These are phyloP conservation scores for Phytophthora podocarpi DNA, from an alignment of 352 stramenopile species.

Conservation along the genomic window DNA sequence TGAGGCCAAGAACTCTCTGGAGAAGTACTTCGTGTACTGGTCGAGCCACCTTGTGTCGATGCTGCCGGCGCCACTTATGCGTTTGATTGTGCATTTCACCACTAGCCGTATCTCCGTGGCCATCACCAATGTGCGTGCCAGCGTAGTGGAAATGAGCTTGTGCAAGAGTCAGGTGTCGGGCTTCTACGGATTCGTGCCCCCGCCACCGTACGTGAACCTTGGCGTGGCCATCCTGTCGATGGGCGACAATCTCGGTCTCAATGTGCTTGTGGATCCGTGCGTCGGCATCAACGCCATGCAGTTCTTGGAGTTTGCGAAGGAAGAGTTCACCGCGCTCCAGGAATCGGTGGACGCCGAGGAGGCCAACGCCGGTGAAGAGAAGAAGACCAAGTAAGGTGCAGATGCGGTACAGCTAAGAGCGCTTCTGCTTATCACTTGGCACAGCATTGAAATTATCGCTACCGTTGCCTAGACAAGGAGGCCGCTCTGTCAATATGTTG, in stretches of 20 bases:
- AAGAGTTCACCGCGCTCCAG: slow-evolving; percentile 67
- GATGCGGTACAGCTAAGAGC: background rate
- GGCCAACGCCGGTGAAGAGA: slow-evolving; percentile 27
- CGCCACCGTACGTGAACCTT: slow-evolving; percentile 81
- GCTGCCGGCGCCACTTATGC: slow-evolving; percentile 58
- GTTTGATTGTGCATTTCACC: slow-evolving; percentile 56
- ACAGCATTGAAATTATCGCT: slow-evolving; percentile 7
- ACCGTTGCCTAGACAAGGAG: background rate
- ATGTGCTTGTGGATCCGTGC: slow-evolving; percentile 74
- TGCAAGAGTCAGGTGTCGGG: slow-evolving; percentile 59
- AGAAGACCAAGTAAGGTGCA: slow-evolving; percentile 37
- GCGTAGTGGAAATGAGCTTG: slow-evolving; percentile 54
- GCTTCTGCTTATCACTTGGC: background rate
- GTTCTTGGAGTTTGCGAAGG: slow-evolving; percentile 46
- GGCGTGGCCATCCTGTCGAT: slow-evolving; percentile 76
- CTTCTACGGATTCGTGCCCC: slow-evolving; percentile 79
- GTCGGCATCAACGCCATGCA: slow-evolving; percentile 67
- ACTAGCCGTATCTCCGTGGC: slow-evolving; percentile 67
- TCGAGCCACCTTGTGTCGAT: slow-evolving; percentile 61
- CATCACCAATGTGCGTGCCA: slow-evolving; percentile 71
- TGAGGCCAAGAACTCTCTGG: slow-evolving; percentile 80
- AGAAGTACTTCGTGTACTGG: slow-evolving; percentile 79
- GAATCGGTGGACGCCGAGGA: slow-evolving; percentile 37
- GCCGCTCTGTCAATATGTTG: slow-evolving; percentile 15
- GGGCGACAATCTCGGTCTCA: slow-evolving; percentile 71